phyloP scores from a whole-genome alignment of 768 basidiomycete genomes.

The Mycena metata region DNA sequence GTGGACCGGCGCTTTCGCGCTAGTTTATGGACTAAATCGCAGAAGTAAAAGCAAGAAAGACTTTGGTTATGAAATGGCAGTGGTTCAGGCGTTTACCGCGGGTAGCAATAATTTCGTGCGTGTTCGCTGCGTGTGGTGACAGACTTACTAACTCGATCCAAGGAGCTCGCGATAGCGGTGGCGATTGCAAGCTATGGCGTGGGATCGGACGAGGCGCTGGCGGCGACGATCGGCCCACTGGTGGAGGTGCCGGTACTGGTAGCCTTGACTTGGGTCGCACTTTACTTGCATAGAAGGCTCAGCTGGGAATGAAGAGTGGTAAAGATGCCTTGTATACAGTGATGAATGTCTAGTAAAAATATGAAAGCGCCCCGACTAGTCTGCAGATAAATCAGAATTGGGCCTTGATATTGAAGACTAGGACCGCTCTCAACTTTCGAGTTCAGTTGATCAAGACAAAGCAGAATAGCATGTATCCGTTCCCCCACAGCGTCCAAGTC shows the following conservation, averaged over 20 bases:
- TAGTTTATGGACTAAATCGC: slow-evolving; percentile 63
- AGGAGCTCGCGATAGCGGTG: slow-evolving; percentile 89
- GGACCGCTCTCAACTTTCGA: slow-evolving; percentile 30
- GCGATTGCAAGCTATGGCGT: slow-evolving; percentile 84
- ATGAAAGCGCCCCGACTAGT: background rate
- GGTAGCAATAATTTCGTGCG: slow-evolving; percentile 84
- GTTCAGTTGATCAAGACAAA: slow-evolving; percentile 52
- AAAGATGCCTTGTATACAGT: background rate
- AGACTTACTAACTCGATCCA: slow-evolving; percentile 39
- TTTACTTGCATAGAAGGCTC: slow-evolving; percentile 16
- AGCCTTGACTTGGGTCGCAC: slow-evolving; percentile 50
- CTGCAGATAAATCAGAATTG: background rate
- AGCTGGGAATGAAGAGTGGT: background rate
- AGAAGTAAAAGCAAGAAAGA: slow-evolving; percentile 33
- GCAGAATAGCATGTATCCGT: slow-evolving; percentile 61
- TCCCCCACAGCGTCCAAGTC: slow-evolving; percentile 60
- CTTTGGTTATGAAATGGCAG: slow-evolving; percentile 78
- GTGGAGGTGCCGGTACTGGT: slow-evolving; percentile 86
- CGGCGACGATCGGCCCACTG: slow-evolving; percentile 84
- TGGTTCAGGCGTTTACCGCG: slow-evolving; percentile 84
- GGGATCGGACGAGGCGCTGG: slow-evolving; percentile 82
- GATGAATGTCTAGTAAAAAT: background rate
- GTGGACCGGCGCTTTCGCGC: slow-evolving; percentile 74
- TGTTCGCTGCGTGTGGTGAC: too few species aligned
- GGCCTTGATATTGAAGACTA: background rate